Evolutionary conservation across 352 stramenopile species (phyloP), one percentile per base, ranked within the genome.

Genomic region (Phytophthora chlamydospora): DNA sequence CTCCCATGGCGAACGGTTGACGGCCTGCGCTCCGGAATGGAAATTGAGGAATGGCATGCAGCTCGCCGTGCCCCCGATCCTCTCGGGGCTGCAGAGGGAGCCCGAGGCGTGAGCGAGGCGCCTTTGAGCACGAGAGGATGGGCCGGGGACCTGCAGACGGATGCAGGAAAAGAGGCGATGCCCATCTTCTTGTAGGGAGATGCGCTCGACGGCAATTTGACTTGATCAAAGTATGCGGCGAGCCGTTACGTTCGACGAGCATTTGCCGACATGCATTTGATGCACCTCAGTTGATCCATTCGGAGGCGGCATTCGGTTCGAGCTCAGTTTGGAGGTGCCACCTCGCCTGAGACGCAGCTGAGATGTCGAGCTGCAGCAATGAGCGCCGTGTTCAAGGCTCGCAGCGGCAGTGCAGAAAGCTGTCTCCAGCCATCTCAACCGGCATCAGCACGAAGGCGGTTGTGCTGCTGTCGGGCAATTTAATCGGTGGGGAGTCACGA

Each of bases 1-100:
- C 61, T 51, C 46, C 54, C 61, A 65, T 69, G 46, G 2, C 32
- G 33, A 29, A 29, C 24, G 24, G 21, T 29, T 29, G 24, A 29
- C 24, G 24, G 24, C 24, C 4, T 29, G 24, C 24, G 24, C 24
- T 29, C 24, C 24, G 24, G 24, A 29, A 29, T 29, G 24, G 24
- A 29, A 29, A 29, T 29, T 29, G 24, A 29, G 24, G 24, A 29
- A 29, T 29, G 24, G 24, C 24, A 29, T 29, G 24, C 24, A 29
- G 24, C 4, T 29, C 0, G 24, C 24, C 24, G 24, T 29, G 24
- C 19, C 17, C 19, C 11, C 19, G 16, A 32, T 46, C 40, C 40
- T 29, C 39, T 21, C 17, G 40, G 16, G 29, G 14, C 17, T 9
- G n/a, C 13, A 21, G 13, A n/a, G 38, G 38, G 39, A 31, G 7